These are phyloP conservation scores for Daldinia sp. DNA, from an alignment of 2,329 filamentous ascomycete genomes.

Conservation along the genomic window DNA sequence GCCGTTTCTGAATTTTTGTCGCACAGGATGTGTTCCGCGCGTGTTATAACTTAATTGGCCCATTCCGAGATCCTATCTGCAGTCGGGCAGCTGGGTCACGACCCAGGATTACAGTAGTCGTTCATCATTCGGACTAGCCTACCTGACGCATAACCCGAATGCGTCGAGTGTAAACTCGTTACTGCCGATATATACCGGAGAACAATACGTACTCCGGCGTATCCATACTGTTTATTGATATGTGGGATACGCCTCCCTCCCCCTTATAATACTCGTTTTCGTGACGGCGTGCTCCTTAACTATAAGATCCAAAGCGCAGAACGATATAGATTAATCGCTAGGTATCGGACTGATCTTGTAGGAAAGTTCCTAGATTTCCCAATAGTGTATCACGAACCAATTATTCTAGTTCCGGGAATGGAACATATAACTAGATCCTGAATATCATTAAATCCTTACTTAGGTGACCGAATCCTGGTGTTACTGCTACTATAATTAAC, in stretches of 20 bases:
- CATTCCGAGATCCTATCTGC: background rate
- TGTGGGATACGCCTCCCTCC: background rate
- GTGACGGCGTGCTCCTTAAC: background rate
- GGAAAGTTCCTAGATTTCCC: background rate
- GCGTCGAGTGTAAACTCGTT: background rate
- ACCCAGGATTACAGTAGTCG: background rate
- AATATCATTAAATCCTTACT: background rate
- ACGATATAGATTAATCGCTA: background rate
- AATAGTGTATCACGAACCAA: background rate
- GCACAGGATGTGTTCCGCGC: constrained; percentile 37
- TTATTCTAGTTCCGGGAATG: background rate
- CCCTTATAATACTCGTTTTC: background rate
- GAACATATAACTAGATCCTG: background rate
- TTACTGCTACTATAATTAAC: background rate
- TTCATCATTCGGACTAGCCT: background rate
- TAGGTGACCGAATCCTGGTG: background rate
- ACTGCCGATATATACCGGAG: background rate
- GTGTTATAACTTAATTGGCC: constrained; percentile 29
- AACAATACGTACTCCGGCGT: background rate
- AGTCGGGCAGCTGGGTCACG: constrained; percentile 5
- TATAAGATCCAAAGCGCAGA: background rate
- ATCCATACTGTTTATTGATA: background rate
- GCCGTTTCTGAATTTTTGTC: constrained; percentile 60
- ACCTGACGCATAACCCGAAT: background rate
- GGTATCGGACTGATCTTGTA: background rate